Evolutionary conservation across 2,329 filamentous ascomycete species (phyloP).

Genomic region (Diaporthe sp.): DNA sequence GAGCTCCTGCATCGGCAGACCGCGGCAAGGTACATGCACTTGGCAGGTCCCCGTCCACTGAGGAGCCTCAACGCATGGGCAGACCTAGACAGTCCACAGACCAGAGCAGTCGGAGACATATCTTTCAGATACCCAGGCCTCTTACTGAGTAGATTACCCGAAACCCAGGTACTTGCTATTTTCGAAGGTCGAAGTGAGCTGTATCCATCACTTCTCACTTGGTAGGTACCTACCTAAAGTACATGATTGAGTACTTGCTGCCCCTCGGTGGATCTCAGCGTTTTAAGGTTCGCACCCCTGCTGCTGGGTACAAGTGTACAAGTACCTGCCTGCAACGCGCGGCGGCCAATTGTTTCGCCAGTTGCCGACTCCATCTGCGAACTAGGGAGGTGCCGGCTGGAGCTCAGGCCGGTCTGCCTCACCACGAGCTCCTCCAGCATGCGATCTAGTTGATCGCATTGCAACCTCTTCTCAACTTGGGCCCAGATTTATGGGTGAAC

Average conservation of each 20-base stretch:
- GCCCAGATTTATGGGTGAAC: neutral
- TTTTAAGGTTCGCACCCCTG: slow-evolving; percentile 27
- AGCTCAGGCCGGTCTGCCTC: neutral
- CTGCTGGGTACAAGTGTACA: neutral
- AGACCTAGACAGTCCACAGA: neutral
- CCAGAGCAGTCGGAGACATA: neutral
- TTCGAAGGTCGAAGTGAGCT: too few species aligned
- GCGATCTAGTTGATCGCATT: neutral
- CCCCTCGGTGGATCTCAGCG: slow-evolving; percentile 18
- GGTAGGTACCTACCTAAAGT: neutral
- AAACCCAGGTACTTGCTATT: neutral
- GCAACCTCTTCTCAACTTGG: neutral
- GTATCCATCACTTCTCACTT: neutral
- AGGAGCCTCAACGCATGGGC: neutral
- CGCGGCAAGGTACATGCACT: slow-evolving; percentile 20
- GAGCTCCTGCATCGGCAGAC: slow-evolving; percentile 48
- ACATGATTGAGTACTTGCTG: neutral
- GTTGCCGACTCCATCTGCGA: neutral
- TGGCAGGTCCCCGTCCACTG: neutral
- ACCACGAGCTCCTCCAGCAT: neutral
- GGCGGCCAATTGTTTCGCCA: slow-evolving; percentile 39
- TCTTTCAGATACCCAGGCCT: neutral
- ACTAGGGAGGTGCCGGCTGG: neutral
- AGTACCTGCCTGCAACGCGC: neutral
- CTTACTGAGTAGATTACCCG: too few species aligned